Conservation (phyloP, 805 yeast genomes). For the Metschnikowia lunata region DNA sequence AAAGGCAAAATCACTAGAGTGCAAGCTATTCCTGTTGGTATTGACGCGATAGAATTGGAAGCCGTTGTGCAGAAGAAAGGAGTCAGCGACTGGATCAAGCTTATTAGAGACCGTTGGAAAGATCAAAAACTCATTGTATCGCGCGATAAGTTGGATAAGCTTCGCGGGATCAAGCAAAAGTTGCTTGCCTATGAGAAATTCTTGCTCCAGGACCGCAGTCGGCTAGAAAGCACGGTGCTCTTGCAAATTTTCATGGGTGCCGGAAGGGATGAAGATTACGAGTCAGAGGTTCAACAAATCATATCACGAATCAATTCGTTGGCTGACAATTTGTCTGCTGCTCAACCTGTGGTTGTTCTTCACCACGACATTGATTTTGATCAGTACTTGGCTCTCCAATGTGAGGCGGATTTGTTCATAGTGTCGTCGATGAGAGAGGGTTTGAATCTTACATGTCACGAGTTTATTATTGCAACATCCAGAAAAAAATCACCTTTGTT, state of each 20-base stretch:
- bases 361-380: conserved; percentile 86
- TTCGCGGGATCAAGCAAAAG: conserved; percentile 87
- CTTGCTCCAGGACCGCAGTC: conserved; percentile 66
- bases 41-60: conserved; percentile 60
- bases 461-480: conserved; percentile 72
- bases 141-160: conserved; percentile 81
- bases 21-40: conserved; percentile 68
- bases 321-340: conserved; percentile 63
- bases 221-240: conserved; percentile 63
- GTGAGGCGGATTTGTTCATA: conserved; percentile 83
- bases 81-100: conserved; percentile 60
- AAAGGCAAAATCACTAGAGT: conserved; percentile 55
- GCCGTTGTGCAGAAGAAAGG: conserved; percentile 42
- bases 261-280: conserved; percentile 56
- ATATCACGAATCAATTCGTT: conserved; percentile 83
- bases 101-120: conserved; percentile 78
- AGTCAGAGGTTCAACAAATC: conserved; percentile 66
- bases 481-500: conserved; percentile 76
- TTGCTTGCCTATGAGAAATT: conserved; percentile 81
- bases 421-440: conserved; percentile 95
- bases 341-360: conserved; percentile 80
- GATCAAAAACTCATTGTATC: conserved; percentile 69
- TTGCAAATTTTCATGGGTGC: conserved; percentile 76
- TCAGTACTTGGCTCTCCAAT: conserved; percentile 80
- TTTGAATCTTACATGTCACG: conserved; percentile 94